These are phyloP conservation scores for Schoenoplectus triqueter DNA, from an alignment of 202 grass and related monocot species.

Conservation along the genomic window DNA sequence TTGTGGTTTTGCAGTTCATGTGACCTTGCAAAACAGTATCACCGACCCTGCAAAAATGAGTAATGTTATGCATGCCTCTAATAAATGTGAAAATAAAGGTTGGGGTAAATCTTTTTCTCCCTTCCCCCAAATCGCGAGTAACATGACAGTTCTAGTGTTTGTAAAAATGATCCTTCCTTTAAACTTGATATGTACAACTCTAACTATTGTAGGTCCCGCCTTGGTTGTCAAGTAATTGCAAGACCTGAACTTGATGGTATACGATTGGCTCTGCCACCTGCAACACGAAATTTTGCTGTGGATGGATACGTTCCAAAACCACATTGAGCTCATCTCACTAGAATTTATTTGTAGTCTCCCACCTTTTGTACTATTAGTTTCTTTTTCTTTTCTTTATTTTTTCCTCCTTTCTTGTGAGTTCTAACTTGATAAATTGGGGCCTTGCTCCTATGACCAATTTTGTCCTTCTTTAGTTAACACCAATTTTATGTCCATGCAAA, in stretches of 20 bases:
- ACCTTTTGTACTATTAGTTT: constrained; percentile 13
- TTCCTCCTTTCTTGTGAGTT: no score
- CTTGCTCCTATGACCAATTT: background rate
- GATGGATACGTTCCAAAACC: constrained; percentile 81
- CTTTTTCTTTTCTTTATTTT: background rate
- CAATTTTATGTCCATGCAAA: background rate
- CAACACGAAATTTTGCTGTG: constrained; percentile 78
- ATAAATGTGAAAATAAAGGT: background rate
- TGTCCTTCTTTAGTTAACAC: background rate
- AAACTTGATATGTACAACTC: constrained; percentile 11
- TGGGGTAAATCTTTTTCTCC: background rate
- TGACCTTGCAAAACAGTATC: constrained; percentile 17
- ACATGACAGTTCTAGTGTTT: background rate
- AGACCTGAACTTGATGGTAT: constrained; percentile 79
- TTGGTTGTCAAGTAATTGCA: constrained; percentile 91
- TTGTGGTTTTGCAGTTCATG: background rate
- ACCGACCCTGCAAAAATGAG: background rate
- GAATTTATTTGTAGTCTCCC: constrained; percentile 39
- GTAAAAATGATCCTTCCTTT: background rate
- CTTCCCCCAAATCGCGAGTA: no score
- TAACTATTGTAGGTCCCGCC: constrained; percentile 65
- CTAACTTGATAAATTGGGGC: background rate
- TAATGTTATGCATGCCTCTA: background rate
- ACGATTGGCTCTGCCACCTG: constrained; percentile 65
- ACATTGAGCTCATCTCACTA: constrained; percentile 44